phyloP scores from a whole-genome alignment of 2,329 filamentous ascomycete genomes.

The Cadophora gregata region DNA sequence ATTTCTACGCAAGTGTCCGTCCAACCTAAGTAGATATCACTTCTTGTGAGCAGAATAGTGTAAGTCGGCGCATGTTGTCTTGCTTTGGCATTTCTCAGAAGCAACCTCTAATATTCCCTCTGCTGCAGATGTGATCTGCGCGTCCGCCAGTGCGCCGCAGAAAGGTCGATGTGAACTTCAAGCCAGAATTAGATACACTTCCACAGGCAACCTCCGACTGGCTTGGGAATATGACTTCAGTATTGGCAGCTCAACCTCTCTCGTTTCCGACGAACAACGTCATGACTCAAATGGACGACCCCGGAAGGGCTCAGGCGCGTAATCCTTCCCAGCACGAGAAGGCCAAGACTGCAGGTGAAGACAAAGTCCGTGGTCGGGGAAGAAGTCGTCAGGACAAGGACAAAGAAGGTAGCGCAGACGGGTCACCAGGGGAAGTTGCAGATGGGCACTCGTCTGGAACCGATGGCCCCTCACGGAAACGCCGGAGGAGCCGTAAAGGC shows the following conservation, averaged over 20 bases:
- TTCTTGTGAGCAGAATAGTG: conserved; percentile 16
- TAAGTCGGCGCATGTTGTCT: conserved; percentile 14
- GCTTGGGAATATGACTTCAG: conserved; percentile 43
- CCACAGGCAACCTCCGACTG: conserved; percentile 5
- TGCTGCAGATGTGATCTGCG: conserved; percentile 15
- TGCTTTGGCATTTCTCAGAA: neutral
- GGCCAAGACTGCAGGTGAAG: conserved; percentile 37
- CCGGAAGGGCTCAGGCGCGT: conserved; percentile 36
- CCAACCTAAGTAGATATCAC: too few relatives aligned
- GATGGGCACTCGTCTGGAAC: conserved; percentile 43
- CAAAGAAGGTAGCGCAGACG: conserved; percentile 37
- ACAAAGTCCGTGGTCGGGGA: conserved; percentile 42
- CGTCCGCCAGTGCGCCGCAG: conserved; percentile 20
- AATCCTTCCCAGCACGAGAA: conserved; percentile 36
- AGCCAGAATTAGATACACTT: conserved; percentile 1
- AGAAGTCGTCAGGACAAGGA: conserved; percentile 40
- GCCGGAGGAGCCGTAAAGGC: conserved; percentile 76
- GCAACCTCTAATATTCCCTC: neutral
- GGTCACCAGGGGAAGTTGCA: conserved; percentile 37
- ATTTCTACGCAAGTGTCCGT: neutral
- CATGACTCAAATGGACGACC: conserved; percentile 38
- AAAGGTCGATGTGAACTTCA: conserved; percentile 15
- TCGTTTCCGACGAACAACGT: conserved; percentile 37
- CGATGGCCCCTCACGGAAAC: conserved; percentile 53
- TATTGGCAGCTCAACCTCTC: conserved; percentile 40